Percentiles rank a stretch among this genome's conserved stretches.
phyloP scores from a whole-genome alignment of 2,329 filamentous ascomycete species.

The Diaporthe citrichinensis region DNA sequence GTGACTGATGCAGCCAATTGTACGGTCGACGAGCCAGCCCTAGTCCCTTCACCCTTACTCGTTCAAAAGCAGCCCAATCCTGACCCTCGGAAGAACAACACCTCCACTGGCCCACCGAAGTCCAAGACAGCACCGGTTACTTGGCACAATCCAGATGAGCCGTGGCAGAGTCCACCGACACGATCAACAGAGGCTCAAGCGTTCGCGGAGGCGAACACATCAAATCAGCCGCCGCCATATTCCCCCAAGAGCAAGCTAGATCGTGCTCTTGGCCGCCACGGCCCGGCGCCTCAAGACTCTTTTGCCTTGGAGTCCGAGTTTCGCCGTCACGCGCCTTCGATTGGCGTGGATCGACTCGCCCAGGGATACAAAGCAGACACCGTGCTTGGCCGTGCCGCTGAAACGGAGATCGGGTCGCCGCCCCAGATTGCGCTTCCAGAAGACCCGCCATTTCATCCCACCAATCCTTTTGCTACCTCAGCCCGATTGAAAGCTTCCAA shows the following conservation, averaged over 20 bases:
- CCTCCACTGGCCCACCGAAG: background rate
- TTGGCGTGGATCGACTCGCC: background rate
- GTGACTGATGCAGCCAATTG: constrained; percentile 21
- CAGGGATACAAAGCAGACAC: background rate
- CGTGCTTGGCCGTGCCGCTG: background rate
- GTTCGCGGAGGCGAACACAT: constrained; percentile 29
- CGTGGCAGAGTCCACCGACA: background rate
- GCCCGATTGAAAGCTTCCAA: background rate
- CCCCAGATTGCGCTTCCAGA: constrained; percentile 8
- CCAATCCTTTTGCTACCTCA: background rate
- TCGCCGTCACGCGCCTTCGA: background rate
- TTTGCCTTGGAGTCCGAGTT: constrained; percentile 32
- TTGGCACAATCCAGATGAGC: background rate
- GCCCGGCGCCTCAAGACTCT: constrained; percentile 34
- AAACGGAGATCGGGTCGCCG: background rate
- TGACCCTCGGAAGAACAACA: background rate
- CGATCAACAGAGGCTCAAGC: constrained; percentile 15
- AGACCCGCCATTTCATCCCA: constrained; percentile 14
- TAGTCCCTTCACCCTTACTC: constrained; percentile 37
- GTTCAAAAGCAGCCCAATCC: background rate
- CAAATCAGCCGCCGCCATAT: constrained; percentile 41
- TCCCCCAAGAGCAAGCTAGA: constrained; percentile 51
- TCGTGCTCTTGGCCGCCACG: constrained; percentile 51
- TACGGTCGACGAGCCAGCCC: constrained; percentile 15
- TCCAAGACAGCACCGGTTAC: constrained; percentile 23